Base-by-base conservation (phyloP, 768 basidiomycete species). In the Trametes villosa region DNA sequence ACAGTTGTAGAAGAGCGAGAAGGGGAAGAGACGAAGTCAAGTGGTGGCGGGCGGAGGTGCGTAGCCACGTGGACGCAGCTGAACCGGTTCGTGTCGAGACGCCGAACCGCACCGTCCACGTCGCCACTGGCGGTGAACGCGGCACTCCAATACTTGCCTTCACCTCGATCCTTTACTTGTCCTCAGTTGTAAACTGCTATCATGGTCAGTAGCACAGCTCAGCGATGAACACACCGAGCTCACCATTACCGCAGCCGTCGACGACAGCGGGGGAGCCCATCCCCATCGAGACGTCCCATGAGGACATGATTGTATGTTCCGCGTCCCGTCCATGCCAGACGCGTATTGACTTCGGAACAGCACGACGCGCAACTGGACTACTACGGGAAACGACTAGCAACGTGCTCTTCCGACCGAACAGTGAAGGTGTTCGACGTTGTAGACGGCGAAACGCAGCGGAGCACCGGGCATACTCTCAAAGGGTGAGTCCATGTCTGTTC, bases 281-380 rank as follows among this genome's bases (percentile, higher is more conserved):
- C 59, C 91, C 86, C 56, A 90, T 99, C 49, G 96, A 99, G 76
- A 98, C 96, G 1, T 87, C 89, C 17, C 96, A 99, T 73, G 94
- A 96, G 75, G 97, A 98, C 76, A 97, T 98, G 94, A 98, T 98
- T 66, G 96, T 97, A 75, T 64, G 93, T 65, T 27, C 44, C 41
- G 54, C 53, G 54, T 51, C 34, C 17, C 33, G 4, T 47, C 38
- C 38, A 52, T 59, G 11, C 44, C 11, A 3, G 44, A 63, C 60
- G 59, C 60, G 57, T 59, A 44, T 52, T 53, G 27, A 64, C 49
- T 38, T 26, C 59, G 30, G 55, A 34, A n/a, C 68, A 97, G 96
- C 96, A 98, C 73, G 97, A 99, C 73, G 96, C 96, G 20, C 97
- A 98, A 69, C 79, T 99, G 20, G 96, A 99, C 77, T 98, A 97